These are phyloP conservation scores for Coccomyxa sp. DNA, from an alignment of 139 green algal genomes.

Conservation along the genomic window DNA sequence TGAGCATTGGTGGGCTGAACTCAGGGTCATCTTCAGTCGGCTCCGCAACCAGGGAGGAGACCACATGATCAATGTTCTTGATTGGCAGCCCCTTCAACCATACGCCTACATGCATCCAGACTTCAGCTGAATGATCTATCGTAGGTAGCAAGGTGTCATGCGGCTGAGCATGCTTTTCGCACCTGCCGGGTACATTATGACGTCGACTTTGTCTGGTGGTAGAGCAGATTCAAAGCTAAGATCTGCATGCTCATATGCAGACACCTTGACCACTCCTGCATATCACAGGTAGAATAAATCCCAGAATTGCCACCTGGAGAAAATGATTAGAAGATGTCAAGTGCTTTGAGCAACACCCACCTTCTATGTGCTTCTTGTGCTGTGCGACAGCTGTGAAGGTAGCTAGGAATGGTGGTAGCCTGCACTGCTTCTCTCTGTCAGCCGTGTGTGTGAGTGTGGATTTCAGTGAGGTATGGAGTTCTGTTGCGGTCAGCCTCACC, in stretches of 20 bases:
- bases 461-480: no score
- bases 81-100: slow-evolving; percentile 7
- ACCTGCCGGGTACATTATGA: slow-evolving; percentile 35
- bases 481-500: not conserved
- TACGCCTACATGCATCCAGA: slow-evolving; percentile 9
- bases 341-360: not conserved
- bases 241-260: slow-evolving; percentile 23
- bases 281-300: no score
- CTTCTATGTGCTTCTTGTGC: not conserved
- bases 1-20: not conserved
- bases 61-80: slow-evolving; percentile 7
- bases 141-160: no score
- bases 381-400: slow-evolving; percentile 23
- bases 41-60: not conserved
- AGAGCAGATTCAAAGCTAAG: not conserved
- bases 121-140: not conserved
- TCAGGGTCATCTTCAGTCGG: not conserved
- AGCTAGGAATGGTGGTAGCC: slow-evolving; percentile 21
- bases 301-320: no score
- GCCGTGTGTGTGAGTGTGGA: no score
- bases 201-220: slow-evolving; percentile 11
- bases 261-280: slow-evolving; percentile 31
- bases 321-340: no score
- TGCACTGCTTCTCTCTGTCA: slow-evolving; percentile 5
- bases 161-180: no score